A percentile compares a stretch with the other conserved stretches of the same genome.
Evolutionary conservation across 1,139 yeast species (phyloP).

Genomic region (Candida sp.): DNA sequence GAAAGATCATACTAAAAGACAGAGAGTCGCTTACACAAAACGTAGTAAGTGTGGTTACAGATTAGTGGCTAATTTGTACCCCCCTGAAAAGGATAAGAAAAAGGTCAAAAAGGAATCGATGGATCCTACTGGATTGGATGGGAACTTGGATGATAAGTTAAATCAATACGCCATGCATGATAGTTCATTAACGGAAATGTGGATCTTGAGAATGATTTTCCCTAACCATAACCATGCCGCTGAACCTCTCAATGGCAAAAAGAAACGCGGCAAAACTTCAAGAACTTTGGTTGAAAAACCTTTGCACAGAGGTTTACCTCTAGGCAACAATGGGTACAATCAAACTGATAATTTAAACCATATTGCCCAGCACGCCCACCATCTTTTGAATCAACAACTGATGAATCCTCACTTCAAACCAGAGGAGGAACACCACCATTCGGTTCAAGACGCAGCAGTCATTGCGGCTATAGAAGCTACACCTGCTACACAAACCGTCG

Average conservation of each 20-base stretch:
- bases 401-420: slow-evolving; percentile 9
- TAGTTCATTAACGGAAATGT: slow-evolving; percentile 26
- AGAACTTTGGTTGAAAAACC: slow-evolving; percentile 48
- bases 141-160: slow-evolving; percentile 21
- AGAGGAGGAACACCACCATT: slow-evolving; percentile 26
- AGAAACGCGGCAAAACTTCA: slow-evolving; percentile 37
- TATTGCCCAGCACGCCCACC: slow-evolving; percentile 5
- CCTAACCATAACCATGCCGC: slow-evolving; percentile 48
- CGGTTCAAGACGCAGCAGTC: slow-evolving; percentile 43
- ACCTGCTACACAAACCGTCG: slow-evolving; percentile 25
- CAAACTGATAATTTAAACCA: slow-evolving; percentile 7
- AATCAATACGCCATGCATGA: slow-evolving; percentile 12
- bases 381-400: slow-evolving; percentile 9
- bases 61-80: slow-evolving; percentile 46
- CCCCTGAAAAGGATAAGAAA: slow-evolving; percentile 39
- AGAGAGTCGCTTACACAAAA: slow-evolving; percentile 50
- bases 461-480: slow-evolving; percentile 42
- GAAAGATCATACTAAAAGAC: slow-evolving; percentile 45
- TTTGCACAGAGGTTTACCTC: slow-evolving; percentile 23
- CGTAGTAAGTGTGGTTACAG: slow-evolving; percentile 49
- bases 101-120: slow-evolving; percentile 18
- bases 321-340: slow-evolving; percentile 12
- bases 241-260: slow-evolving; percentile 34
- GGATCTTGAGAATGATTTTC: slow-evolving; percentile 50
- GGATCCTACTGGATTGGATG: slow-evolving; percentile 15